Base-by-base conservation (phyloP, 768 basidiomycete genomes). In the Baorangia bicolor region DNA sequence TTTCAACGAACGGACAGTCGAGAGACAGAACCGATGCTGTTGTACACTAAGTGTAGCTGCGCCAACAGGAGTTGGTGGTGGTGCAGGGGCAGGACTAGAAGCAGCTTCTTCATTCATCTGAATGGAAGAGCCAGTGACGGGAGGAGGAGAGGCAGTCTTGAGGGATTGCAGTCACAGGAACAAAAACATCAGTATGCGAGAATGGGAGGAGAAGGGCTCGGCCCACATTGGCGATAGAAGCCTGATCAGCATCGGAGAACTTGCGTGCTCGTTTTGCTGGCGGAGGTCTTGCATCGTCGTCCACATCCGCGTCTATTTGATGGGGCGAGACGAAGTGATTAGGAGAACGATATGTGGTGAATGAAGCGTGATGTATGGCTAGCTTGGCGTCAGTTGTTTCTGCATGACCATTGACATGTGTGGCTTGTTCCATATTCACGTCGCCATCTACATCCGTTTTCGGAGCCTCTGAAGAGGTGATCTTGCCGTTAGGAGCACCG, bases 191-290 rank as follows among this genome's bases (percentile, higher is more conserved):
- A 86, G 81, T 74, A 81, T 77, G 78, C 77, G 79, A 68, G 69
- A 28, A 39, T 63, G 70, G 69, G 79, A 77, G 77, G 69, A 82
- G 79, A 76, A 74, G 68, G 71, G 70, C 62, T 50, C 57, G 57
- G 69, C 87, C 82, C 76, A 90, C 88, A 77, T 90, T 83, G 58
- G 84, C 81, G 63, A 87, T 74, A 16, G 87, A 87, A 44, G 86
- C 86, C 69, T 82, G 81, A 74, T 90, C 87, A 31, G 84, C 84
- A 68, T 93, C 89, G 44, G 88, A 90, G 63, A 83, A 76, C 74
- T 85, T 85, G 62, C 91, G 76, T 28, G 88, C 81, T 58, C 91
- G 81, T 80, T 93, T 93, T 56, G 90, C 87, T 28, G 91, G 91
- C n/a, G 87, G 89, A 14, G 86, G 88, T 57, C 78, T 75, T 55